Conservation (phyloP, 2,329 filamentous ascomycete species). For the Claviceps spartinae region DNA sequence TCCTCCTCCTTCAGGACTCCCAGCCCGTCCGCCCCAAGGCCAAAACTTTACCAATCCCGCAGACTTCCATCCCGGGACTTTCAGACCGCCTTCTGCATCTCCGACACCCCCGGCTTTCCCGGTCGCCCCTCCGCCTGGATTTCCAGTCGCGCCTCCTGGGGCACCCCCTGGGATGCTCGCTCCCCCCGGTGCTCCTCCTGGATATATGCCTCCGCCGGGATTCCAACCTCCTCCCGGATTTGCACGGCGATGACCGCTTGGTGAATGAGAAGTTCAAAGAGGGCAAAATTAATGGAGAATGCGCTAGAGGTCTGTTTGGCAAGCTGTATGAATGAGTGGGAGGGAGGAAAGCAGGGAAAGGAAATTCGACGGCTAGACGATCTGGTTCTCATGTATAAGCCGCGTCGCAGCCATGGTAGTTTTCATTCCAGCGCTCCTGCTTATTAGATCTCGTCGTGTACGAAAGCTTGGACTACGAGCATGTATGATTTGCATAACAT, state of each 20-base stretch:
- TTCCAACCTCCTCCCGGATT: slow-evolving; percentile 34
- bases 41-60: slow-evolving; percentile 34
- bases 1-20: slow-evolving; percentile 35
- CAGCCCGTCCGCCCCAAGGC: slow-evolving; percentile 34
- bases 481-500: too few relatives aligned
- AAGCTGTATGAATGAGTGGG: too few relatives aligned
- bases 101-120: slow-evolving; percentile 26
- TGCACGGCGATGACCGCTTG: slow-evolving; percentile 14
- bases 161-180: slow-evolving; percentile 15
- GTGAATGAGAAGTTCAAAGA: too few relatives aligned
- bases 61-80: slow-evolving; percentile 32
- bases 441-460: too few relatives aligned
- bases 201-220: slow-evolving; percentile 27
- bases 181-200: slow-evolving; percentile 21
- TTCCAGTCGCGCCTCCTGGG: slow-evolving; percentile 23
- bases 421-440: too few relatives aligned
- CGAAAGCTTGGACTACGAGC: too few relatives aligned
- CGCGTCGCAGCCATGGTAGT: too few relatives aligned
- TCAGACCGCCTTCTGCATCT: slow-evolving; percentile 25
- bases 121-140: slow-evolving; percentile 26
- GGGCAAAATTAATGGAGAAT: too few relatives aligned
- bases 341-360: too few relatives aligned
- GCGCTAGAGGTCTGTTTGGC: too few relatives aligned
- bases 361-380: too few relatives aligned
- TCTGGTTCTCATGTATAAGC: too few relatives aligned